Evolutionary conservation across 257 asterid species (phyloP).

Genomic region (Ilex aquifolium): DNA sequence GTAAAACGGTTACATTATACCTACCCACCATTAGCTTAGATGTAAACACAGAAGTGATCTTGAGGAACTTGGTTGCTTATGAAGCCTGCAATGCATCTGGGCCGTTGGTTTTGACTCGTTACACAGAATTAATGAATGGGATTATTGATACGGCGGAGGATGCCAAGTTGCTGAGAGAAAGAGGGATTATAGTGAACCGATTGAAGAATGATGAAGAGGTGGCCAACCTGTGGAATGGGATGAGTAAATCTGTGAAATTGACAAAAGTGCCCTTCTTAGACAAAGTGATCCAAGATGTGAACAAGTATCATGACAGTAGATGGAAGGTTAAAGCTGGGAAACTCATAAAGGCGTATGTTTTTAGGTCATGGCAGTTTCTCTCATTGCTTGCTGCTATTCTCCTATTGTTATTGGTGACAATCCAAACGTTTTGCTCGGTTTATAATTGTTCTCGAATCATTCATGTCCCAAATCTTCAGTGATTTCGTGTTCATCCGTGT

Average conservation of each 20-base stretch:
- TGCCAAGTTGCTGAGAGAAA: slow-evolving; percentile 40
- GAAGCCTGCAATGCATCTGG: slow-evolving; percentile 51
- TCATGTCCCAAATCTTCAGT: too few species aligned
- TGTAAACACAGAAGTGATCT: slow-evolving; percentile 24
- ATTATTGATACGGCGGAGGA: slow-evolving; percentile 52
- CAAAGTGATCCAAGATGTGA: slow-evolving; percentile 49
- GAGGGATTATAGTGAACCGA: slow-evolving; percentile 48
- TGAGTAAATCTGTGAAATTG: slow-evolving; percentile 52
- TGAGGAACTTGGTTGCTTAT: slow-evolving; percentile 60
- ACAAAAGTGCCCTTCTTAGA: slow-evolving; percentile 69
- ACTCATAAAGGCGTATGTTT: slow-evolving; percentile 43
- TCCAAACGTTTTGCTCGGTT: slow-evolving; percentile 60
- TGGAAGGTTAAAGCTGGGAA: slow-evolving; percentile 52
- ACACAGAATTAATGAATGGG: slow-evolving; percentile 63
- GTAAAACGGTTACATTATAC: slow-evolving; percentile 10
- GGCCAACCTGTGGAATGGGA: slow-evolving; percentile 70
- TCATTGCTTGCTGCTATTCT: slow-evolving; percentile 40
- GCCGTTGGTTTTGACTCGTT: slow-evolving; percentile 45
- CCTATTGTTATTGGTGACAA: slow-evolving; percentile 34
- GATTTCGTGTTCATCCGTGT: too few species aligned
- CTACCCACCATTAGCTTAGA: slow-evolving; percentile 28
- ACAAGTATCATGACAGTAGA: slow-evolving; percentile 41
- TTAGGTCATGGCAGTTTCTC: slow-evolving; percentile 54
- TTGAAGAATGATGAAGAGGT: slow-evolving; percentile 64
- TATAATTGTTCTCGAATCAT: slow-evolving; percentile 32